These are phyloP conservation scores for Monilinia laxa DNA, from an alignment of 2,329 filamentous ascomycete genomes.

Conservation along the genomic window DNA sequence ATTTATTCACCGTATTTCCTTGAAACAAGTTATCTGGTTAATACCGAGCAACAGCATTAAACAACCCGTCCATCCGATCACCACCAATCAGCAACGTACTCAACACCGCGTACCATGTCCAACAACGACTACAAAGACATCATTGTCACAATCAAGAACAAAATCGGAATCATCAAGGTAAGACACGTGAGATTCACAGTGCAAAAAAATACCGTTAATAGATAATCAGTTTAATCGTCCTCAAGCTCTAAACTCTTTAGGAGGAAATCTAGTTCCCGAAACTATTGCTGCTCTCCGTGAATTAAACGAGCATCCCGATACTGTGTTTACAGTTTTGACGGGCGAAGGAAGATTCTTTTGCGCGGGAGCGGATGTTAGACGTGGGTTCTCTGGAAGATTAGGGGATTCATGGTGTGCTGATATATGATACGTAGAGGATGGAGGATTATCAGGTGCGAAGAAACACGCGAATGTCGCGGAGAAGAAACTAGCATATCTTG, in stretches of 20 bases:
- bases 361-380: slow-evolving; percentile 50
- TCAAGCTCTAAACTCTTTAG: slow-evolving; percentile 49
- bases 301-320: slow-evolving; percentile 49
- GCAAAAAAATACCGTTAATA: slow-evolving; percentile 43
- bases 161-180: slow-evolving; percentile 49
- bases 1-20: no score
- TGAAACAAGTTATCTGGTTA: no score
- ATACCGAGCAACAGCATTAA: background rate
- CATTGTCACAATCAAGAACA: slow-evolving; percentile 45
- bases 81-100: background rate
- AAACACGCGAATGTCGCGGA: slow-evolving; percentile 31
- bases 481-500: slow-evolving; percentile 35
- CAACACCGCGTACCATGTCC: slow-evolving; percentile 27
- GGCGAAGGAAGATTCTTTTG: slow-evolving; percentile 52
- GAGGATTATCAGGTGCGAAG: slow-evolving; percentile 22
- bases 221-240: slow-evolving; percentile 48
- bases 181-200: background rate
- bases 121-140: slow-evolving; percentile 44
- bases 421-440: background rate
- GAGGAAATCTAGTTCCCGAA: slow-evolving; percentile 47
- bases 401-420: background rate
- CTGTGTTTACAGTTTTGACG: slow-evolving; percentile 51
- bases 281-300: slow-evolving; percentile 46
- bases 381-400: slow-evolving; percentile 27
- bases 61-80: no score